Base-by-base conservation (phyloP, 768 basidiomycete species). In the Infundibulicybe gibba region DNA sequence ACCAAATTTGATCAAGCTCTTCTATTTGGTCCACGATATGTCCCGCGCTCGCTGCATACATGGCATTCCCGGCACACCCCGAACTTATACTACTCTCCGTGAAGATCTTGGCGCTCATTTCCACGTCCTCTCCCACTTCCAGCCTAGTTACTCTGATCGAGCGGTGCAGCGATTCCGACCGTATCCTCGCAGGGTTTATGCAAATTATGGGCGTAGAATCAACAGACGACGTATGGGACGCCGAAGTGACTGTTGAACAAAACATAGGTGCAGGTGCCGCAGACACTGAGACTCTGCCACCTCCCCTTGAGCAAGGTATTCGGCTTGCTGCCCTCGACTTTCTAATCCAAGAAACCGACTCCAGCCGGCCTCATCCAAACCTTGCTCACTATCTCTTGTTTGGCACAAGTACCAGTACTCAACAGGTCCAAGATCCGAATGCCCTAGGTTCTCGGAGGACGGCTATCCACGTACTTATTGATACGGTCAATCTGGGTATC, bases 381-480 rank as follows among this genome's bases (percentile, higher is more conserved):
- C 58, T 95, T 15, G 87, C 88, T 0, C 94, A 97, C 64, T 89
- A 90, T 67, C 68, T 97, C 10, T 75, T 97, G 16, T 90, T 94
- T 56, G 87, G 89, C 16, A 70, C 75, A 3, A 62, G 73, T 2
- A 72, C 72, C n/a, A 67, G 69, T 6, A 80, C 84, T 21, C 72
- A 84, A 47, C 78, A 79, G 47, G 83, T 91, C 25, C 83, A 89
- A 55, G 88, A 90, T 58, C 89, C 89, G 2, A 80, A 81, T 56
- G 88, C 88, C 5, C 72, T 88, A 2, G 83, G 83, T 32, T 79
- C 83, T 2, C 77, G 74, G 19, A 70, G 74, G 38, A 87, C 90
- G 6, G 87, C 85, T 48, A 76, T 91, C 3, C 93, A 97, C 57
- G 77, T 89, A 39, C 72, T 97, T 32, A 73, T 97, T 11, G 85